Conservation (phyloP, 148 eudicot genomes). For the Chenopodium album region DNA sequence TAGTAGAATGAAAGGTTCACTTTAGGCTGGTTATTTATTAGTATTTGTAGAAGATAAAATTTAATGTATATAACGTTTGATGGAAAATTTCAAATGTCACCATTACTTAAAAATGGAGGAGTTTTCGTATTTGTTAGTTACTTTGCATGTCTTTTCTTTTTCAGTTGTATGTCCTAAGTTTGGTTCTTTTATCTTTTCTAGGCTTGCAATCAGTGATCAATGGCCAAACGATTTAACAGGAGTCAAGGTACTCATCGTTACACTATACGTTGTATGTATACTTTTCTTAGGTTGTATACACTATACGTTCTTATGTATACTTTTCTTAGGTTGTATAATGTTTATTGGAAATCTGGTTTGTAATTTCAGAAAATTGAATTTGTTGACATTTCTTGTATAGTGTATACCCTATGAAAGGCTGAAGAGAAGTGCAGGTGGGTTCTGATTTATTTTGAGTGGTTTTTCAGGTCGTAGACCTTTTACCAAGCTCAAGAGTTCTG, state of each 20-base stretch:
- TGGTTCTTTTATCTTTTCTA: not conserved
- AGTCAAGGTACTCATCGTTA: constrained; percentile 16
- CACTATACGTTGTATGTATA: not conserved
- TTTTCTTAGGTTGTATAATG: not conserved
- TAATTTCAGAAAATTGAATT: not conserved
- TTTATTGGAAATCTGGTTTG: not conserved
- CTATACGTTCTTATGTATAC: not conserved
- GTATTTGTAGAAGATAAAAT: no score
- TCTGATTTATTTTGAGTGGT: constrained; percentile 4
- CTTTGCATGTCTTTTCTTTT: no score
- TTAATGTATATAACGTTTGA: no score
- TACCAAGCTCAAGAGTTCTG: not conserved
- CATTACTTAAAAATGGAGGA: no score
- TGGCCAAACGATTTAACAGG: constrained; percentile 22
- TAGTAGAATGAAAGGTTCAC: no score
- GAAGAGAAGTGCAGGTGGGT: not conserved
- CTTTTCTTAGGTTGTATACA: not conserved
- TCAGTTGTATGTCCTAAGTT: no score
- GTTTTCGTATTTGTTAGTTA: no score
- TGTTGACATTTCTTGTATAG: not conserved
- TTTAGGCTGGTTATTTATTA: no score
- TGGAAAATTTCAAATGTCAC: no score
- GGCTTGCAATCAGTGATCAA: not conserved
- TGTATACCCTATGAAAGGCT: not conserved
- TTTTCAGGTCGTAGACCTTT: constrained; percentile 6